Conservation (phyloP, 352 stramenopile genomes). For the Globisporangium sylvaticum region DNA sequence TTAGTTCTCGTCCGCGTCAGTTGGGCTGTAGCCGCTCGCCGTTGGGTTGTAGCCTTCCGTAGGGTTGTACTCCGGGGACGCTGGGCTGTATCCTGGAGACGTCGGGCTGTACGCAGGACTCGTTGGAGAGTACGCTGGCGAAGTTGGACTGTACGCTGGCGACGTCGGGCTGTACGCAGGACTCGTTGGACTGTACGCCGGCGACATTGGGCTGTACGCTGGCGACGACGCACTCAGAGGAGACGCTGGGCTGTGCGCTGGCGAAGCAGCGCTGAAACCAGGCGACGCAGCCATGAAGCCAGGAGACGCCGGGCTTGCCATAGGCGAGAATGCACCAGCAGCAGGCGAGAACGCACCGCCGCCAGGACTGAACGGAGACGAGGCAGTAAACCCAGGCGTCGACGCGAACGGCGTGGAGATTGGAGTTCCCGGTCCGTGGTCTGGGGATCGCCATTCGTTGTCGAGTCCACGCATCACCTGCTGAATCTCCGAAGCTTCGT, state of each 20-base stretch:
- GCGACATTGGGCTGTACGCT: slow-evolving; percentile 85
- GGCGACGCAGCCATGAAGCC: slow-evolving; percentile 68
- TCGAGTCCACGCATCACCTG: slow-evolving; percentile 89
- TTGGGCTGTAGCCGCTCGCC: slow-evolving; percentile 73
- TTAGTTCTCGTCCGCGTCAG: slow-evolving; percentile 54
- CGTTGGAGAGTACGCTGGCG: slow-evolving; percentile 62
- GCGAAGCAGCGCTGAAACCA: slow-evolving; percentile 78
- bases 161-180: slow-evolving; percentile 82
- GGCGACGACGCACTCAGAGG: slow-evolving; percentile 76
- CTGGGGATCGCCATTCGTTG: slow-evolving; percentile 88
- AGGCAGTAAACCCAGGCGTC: slow-evolving; percentile 86
- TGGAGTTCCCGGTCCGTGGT: slow-evolving; percentile 68
- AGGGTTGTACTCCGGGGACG: slow-evolving; percentile 58
- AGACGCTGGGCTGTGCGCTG: slow-evolving; percentile 69
- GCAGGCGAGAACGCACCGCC: slow-evolving; percentile 88
- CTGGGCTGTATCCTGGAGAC: slow-evolving; percentile 48
- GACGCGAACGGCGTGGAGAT: slow-evolving; percentile 84
- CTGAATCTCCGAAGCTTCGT: slow-evolving; percentile 92
- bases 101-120: slow-evolving; percentile 67
- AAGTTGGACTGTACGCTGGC: slow-evolving; percentile 74
- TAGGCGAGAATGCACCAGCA: slow-evolving; percentile 80
- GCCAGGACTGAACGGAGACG: slow-evolving; percentile 81
- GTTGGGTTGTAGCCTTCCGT: slow-evolving; percentile 78
- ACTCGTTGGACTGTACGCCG: slow-evolving; percentile 81
- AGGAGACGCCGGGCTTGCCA: slow-evolving; percentile 72